Evolutionary conservation across 495 filamentous ascomycete genomes (phyloP).

Genomic region (Bombardia bombarda): DNA sequence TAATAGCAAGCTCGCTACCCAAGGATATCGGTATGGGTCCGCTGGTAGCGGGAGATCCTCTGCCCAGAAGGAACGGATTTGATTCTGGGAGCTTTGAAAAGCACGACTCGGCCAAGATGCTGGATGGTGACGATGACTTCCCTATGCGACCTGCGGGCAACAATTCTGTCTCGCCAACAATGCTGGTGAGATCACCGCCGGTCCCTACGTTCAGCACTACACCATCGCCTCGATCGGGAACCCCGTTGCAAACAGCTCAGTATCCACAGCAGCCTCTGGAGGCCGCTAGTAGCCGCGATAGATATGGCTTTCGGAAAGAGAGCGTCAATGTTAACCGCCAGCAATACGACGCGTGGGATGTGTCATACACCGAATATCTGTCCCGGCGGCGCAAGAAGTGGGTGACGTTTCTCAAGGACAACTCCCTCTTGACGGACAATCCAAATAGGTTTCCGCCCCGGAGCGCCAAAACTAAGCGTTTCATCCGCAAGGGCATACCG

Average conservation of each 20-base stretch:
- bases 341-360: constrained; percentile 78
- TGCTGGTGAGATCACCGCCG: neutral
- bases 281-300: constrained; percentile 49
- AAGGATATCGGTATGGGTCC: constrained; percentile 23
- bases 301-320: constrained; percentile 88
- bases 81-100: constrained; percentile 15
- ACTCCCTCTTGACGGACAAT: constrained; percentile 60
- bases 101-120: constrained; percentile 23
- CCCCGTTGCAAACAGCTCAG: constrained; percentile 13
- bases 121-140: constrained; percentile 17
- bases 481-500: constrained; percentile 91
- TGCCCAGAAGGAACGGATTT: constrained; percentile 7
- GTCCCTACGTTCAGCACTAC: neutral
- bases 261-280: constrained; percentile 22
- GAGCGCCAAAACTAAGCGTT: constrained; percentile 76
- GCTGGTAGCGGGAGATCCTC: constrained; percentile 17
- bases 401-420: constrained; percentile 65
- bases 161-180: constrained; percentile 4
- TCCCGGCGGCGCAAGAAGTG: constrained; percentile 72
- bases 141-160: neutral
- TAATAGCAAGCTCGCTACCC: constrained; percentile 24
- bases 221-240: neutral
- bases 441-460: constrained; percentile 73
- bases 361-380: constrained; percentile 59
- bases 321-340: constrained; percentile 66